phyloP scores from a whole-genome alignment of 2,329 filamentous ascomycete genomes.

The Phaeosphaeria sp. region DNA sequence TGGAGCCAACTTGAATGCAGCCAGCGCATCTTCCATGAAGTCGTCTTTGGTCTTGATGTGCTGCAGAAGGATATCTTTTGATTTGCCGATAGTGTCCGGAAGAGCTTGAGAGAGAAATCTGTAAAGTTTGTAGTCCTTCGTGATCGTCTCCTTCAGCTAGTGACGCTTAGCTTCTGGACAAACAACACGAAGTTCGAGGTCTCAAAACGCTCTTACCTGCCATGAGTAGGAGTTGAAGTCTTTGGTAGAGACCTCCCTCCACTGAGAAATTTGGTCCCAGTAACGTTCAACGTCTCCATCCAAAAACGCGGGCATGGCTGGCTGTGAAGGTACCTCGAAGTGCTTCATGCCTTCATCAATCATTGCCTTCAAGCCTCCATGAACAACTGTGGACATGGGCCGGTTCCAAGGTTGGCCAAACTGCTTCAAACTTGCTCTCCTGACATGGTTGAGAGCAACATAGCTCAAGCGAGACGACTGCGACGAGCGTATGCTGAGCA shows the following conservation, averaged over 20 bases:
- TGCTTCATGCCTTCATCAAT: not conserved
- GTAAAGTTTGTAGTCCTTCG: slow-evolving; percentile 55
- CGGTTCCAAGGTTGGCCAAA: not conserved
- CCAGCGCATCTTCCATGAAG: slow-evolving; percentile 62
- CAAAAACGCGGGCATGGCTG: not conserved
- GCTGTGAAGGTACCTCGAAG: not conserved
- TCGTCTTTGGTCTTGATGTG: slow-evolving; percentile 57
- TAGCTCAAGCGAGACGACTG: not conserved
- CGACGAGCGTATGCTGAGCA: not conserved
- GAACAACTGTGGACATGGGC: not conserved
- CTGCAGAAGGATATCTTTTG: slow-evolving; percentile 35
- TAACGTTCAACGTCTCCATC: slow-evolving; percentile 43
- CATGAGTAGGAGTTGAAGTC: slow-evolving; percentile 63
- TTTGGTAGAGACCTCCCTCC: slow-evolving; percentile 56
- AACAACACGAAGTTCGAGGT: no score
- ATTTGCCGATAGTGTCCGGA: slow-evolving; percentile 57
- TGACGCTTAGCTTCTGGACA: no score
- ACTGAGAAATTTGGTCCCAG: slow-evolving; percentile 57
- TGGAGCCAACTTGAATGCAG: slow-evolving; percentile 61
- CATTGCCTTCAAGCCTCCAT: no score
- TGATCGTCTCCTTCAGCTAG: slow-evolving; percentile 59
- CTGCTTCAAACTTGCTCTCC: not conserved
- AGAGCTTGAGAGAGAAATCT: slow-evolving; percentile 60
- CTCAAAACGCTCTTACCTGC: slow-evolving; percentile 55
- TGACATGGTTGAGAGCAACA: not conserved